phyloP scores from a whole-genome alignment of 1,284 basidiomycete genomes.

The Apiotrichum veenhuisii region DNA sequence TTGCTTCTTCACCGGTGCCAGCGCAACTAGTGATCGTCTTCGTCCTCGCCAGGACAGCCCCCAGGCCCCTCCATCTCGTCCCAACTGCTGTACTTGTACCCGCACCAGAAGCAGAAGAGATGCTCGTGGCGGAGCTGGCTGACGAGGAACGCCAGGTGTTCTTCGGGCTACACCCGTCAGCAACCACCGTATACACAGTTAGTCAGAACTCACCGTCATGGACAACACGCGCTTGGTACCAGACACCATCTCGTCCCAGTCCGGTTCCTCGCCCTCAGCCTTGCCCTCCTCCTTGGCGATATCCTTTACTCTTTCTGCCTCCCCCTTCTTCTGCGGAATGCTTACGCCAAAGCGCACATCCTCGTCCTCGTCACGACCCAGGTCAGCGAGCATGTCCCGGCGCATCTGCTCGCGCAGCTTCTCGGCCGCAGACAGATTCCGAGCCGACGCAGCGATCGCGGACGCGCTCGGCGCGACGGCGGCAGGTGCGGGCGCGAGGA shows the following conservation, averaged over 20 bases:
- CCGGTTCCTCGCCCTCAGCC: constrained; percentile 14
- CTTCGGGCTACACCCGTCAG: constrained; percentile 28
- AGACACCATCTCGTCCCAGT: constrained; percentile 38
- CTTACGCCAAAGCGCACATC: constrained; percentile 20
- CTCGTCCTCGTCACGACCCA: constrained; percentile 23
- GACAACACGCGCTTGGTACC: constrained; percentile 42
- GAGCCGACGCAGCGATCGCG: constrained; percentile 2
- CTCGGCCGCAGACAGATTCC: constrained; percentile 37
- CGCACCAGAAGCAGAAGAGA: constrained; percentile 49
- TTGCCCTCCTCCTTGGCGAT: constrained; percentile 8
- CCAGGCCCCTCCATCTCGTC: constrained; percentile 48
- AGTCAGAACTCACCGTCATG: constrained; percentile 44
- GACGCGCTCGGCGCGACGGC: background rate
- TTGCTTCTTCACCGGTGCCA: too few relatives aligned
- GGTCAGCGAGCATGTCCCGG: constrained; percentile 39
- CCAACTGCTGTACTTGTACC: constrained; percentile 36
- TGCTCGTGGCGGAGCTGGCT: constrained; percentile 45
- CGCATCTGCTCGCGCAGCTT: constrained; percentile 43
- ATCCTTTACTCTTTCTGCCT: constrained; percentile 2
- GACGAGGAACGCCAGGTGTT: constrained; percentile 41
- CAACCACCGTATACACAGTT: background rate
- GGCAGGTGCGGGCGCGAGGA: background rate
- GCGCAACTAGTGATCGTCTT: constrained; percentile 48
- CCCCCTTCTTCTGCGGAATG: constrained; percentile 10
- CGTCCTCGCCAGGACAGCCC: constrained; percentile 48